A percentile compares a stretch with the other conserved stretches of the same genome.
phyloP scores from a whole-genome alignment of 148 eudicot species.

The Rhododendron simsii region DNA sequence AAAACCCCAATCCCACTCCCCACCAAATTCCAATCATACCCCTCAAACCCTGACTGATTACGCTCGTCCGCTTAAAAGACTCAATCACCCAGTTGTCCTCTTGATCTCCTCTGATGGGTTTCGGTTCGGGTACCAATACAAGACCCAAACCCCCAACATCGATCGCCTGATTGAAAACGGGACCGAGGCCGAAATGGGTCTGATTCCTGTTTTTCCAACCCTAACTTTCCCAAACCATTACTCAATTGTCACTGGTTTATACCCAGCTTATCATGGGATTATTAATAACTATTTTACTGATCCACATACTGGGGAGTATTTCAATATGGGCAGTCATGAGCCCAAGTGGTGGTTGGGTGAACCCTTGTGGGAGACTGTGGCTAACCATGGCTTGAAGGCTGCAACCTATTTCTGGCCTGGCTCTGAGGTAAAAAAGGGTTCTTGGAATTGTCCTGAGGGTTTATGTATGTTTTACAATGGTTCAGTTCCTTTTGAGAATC shows the following conservation, averaged over 20 bases:
- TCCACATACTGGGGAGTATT: conserved; percentile 35
- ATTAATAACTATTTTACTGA: conserved; percentile 63
- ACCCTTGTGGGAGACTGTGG: conserved; percentile 78
- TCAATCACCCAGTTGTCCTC: conserved; percentile 52
- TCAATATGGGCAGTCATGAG: conserved; percentile 70
- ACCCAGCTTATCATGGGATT: conserved; percentile 77
- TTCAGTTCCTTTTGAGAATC: conserved; percentile 76
- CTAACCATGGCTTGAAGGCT: conserved; percentile 57
- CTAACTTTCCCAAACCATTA: conserved; percentile 88
- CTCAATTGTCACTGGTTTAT: conserved; percentile 77
- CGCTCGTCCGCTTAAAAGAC: conserved; percentile 41
- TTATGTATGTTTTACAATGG: conserved; percentile 51
- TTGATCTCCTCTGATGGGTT: conserved; percentile 80
- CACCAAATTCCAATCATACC: conserved; percentile 1
- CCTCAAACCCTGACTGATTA: not conserved
- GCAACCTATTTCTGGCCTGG: conserved; percentile 90
- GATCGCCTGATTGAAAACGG: conserved; percentile 59
- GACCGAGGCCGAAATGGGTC: conserved; percentile 66
- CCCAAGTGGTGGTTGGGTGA: conserved; percentile 92
- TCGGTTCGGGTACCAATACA: conserved; percentile 88
- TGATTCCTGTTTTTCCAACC: conserved; percentile 87
- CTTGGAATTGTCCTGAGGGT: conserved; percentile 63
- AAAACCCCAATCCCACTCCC: not conserved
- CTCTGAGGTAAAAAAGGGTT: conserved; percentile 64
- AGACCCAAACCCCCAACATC: conserved; percentile 62